Evolutionary conservation across 2,329 filamentous ascomycete genomes (phyloP).

Genomic region (Fusarium globosum): DNA sequence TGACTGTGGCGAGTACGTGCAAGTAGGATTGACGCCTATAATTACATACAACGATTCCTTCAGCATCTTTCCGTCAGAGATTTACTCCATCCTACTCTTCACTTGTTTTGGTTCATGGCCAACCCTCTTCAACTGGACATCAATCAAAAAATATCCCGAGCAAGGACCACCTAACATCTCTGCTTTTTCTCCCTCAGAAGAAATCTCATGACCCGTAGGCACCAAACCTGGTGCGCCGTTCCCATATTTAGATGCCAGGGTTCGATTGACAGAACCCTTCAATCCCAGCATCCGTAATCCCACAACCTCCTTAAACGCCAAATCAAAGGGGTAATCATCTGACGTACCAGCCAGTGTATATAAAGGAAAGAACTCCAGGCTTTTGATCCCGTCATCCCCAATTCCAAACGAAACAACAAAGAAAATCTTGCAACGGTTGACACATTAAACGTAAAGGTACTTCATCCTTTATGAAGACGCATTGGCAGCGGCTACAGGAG

Average conservation of each 20-base stretch:
- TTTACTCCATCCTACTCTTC: conserved; percentile 13
- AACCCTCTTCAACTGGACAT: conserved; percentile 2
- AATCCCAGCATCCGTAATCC: conserved; percentile 26
- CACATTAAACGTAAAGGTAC: conserved; percentile 42
- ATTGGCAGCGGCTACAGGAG: conserved; percentile 43
- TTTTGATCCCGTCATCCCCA: conserved; percentile 44
- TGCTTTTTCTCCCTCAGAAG: conserved; percentile 18
- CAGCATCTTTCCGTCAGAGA: not conserved
- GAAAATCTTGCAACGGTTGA: conserved; percentile 29
- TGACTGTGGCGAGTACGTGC: conserved; percentile 25
- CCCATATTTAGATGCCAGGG: conserved; percentile 14
- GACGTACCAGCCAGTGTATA: conserved; percentile 43
- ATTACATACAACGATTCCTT: conserved; percentile 39
- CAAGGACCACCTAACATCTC: not conserved
- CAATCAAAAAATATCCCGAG: not conserved
- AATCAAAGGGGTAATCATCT: conserved; percentile 35
- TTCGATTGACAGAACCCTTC: conserved; percentile 11
- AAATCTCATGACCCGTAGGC: conserved; percentile 17
- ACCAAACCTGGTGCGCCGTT: conserved; percentile 27
- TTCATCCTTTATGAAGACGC: conserved; percentile 44
- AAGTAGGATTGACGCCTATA: conserved; percentile 33
- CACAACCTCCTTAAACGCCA: conserved; percentile 43
- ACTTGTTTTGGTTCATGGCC: conserved; percentile 2
- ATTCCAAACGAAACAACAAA: conserved; percentile 30
- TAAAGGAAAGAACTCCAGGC: conserved; percentile 48